A percentile compares a stretch with the other conserved stretches of the same genome.
Conservation (phyloP, 257 asterid species). For the Perilla frutescens region DNA sequence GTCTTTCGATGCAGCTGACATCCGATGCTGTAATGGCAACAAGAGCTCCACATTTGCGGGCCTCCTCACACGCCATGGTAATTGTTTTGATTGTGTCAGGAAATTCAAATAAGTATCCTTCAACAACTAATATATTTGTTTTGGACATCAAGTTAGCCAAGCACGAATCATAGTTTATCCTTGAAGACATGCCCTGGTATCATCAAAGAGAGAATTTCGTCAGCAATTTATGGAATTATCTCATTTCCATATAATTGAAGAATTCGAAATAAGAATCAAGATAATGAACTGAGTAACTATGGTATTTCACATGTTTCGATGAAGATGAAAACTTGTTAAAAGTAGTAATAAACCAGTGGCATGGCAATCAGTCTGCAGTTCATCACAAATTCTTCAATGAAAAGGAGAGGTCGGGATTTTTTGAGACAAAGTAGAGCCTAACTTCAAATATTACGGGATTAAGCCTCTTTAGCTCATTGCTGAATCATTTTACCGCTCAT, state of each 20-base stretch:
- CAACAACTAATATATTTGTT: slow-evolving; percentile 84
- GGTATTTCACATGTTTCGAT: not conserved
- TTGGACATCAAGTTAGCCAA: slow-evolving; percentile 74
- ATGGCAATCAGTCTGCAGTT: too few species aligned
- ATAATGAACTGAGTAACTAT: slow-evolving; percentile 12
- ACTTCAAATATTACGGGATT: too few species aligned
- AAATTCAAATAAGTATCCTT: slow-evolving; percentile 94
- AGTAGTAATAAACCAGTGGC: too few species aligned
- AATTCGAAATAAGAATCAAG: not conserved
- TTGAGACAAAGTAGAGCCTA: too few species aligned
- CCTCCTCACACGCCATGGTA: slow-evolving; percentile 84
- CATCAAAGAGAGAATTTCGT: slow-evolving; percentile 31
- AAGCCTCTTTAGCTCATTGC: too few species aligned
- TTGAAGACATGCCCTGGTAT: slow-evolving; percentile 88
- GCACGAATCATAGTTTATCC: slow-evolving; percentile 68
- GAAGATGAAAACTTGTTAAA: not conserved
- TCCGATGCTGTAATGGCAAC: slow-evolving; percentile 98
- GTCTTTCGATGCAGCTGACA: slow-evolving; percentile 88
- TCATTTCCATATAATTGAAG: slow-evolving; percentile 17
- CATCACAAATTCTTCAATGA: too few species aligned
- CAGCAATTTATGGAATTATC: slow-evolving; percentile 29
- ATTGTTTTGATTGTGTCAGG: slow-evolving; percentile 91
- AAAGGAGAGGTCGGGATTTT: too few species aligned
- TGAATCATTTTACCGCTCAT: too few species aligned
- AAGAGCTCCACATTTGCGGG: slow-evolving; percentile 84